Conservation (phyloP, 768 basidiomycete genomes). For the Suillus luteus region DNA sequence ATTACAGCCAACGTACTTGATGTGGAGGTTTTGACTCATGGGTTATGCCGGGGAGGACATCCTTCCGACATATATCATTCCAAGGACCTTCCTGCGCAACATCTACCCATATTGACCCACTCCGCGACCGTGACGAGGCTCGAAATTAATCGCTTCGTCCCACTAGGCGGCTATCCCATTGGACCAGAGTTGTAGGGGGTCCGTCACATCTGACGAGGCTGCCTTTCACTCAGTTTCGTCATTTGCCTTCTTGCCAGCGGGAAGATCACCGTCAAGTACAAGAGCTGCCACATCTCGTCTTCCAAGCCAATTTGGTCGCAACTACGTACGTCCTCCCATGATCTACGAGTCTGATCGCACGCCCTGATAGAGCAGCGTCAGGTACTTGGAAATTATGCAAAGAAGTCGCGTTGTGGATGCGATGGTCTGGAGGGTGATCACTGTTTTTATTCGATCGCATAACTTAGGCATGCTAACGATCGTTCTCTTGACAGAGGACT, state of each 20-base stretch:
- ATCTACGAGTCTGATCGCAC: background rate
- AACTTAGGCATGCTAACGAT: background rate
- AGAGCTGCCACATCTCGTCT: background rate
- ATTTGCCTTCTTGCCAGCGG: background rate
- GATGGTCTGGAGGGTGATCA: constrained; percentile 11
- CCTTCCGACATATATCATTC: constrained; percentile 10
- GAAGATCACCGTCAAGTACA: background rate
- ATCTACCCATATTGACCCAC: constrained; percentile 9
- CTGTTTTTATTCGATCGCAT: background rate
- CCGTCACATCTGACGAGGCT: background rate
- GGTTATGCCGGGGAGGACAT: constrained; percentile 13
- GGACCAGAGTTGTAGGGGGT: background rate
- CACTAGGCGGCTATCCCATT: constrained; percentile 1
- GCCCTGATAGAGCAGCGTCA: background rate
- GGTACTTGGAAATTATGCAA: background rate
- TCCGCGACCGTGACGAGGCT: background rate
- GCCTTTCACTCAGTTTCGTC: background rate
- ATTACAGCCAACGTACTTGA: background rate
- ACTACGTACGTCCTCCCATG: constrained; percentile 2
- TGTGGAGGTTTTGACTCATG: background rate
- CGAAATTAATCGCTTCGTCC: background rate
- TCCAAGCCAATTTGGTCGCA: background rate
- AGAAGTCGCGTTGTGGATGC: background rate
- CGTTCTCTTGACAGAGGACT: constrained; percentile 3
- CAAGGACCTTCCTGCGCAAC: background rate